phyloP scores from a whole-genome alignment of 495 filamentous ascomycete genomes.

The Chlorociboria aeruginascens region DNA sequence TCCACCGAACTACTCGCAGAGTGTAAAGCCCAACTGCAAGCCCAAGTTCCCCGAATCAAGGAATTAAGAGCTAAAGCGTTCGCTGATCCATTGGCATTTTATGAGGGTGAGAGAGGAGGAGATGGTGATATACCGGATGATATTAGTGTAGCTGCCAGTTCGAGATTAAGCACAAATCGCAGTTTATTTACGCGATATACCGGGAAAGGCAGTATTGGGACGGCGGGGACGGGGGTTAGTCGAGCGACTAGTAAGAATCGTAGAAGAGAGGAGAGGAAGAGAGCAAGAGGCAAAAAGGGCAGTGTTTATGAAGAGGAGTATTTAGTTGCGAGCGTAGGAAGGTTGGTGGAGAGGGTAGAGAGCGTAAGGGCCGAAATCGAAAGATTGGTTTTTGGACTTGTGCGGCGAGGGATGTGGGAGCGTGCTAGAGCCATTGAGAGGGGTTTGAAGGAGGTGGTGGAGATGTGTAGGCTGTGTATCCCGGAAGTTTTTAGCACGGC shows the following conservation, averaged over 20 bases:
- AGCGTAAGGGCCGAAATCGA: conserved; percentile 51
- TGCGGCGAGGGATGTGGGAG: conserved; percentile 77
- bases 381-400: conserved; percentile 58
- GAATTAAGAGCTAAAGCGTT: conserved; percentile 72
- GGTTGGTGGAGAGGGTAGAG: conserved; percentile 79
- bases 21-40: conserved; percentile 69
- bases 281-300: conserved; percentile 86
- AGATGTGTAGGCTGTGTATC: conserved; percentile 48
- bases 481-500: conserved; percentile 52
- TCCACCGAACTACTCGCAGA: conserved; percentile 86
- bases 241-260: conserved; percentile 75
- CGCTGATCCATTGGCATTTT: conserved; percentile 70
- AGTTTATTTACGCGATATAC: conserved; percentile 91
- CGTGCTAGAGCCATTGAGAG: conserved; percentile 66
- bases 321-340: conserved; percentile 71
- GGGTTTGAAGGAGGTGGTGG: conserved; percentile 57
- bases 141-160: conserved; percentile 77
- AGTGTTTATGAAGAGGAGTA: conserved; percentile 98
- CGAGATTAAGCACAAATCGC: conserved; percentile 61
- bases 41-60: conserved; percentile 71
- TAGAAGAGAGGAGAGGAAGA: conserved; percentile 82
- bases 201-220: conserved; percentile 45
- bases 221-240: conserved; percentile 50
- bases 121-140: conserved; percentile 74
- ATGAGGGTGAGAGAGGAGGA: conserved; percentile 52